Evolutionary conservation across 371 early-diverging fungal species (phyloP).

Genomic region (Sporodiniella umbellata): DNA sequence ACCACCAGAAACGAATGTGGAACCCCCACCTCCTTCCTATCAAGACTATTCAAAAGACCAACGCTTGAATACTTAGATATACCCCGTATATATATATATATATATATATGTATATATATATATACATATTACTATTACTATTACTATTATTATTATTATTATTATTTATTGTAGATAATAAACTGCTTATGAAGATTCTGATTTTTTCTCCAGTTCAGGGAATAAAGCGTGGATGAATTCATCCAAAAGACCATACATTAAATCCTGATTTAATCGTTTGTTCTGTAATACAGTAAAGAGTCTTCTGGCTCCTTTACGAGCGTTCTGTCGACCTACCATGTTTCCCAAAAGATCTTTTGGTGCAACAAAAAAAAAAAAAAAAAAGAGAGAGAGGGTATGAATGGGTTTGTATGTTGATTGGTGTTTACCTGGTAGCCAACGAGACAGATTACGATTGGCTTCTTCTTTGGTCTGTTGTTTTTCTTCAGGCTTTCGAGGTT

Average conservation of each 20-base stretch:
- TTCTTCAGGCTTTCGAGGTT: slow-evolving; percentile 50
- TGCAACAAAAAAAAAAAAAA: no score
- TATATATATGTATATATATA: slow-evolving; percentile 1
- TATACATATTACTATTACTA: no score
- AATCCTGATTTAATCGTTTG: slow-evolving; percentile 71
- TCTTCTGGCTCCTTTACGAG: slow-evolving; percentile 71
- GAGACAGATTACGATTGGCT: slow-evolving; percentile 63
- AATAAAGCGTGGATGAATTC: slow-evolving; percentile 68
- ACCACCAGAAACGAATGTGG: slow-evolving; percentile 8
- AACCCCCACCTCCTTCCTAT: slow-evolving; percentile 29
- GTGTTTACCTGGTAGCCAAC: slow-evolving; percentile 66
- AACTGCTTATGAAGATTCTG: no score
- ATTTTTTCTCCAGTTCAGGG: slow-evolving; percentile 53
- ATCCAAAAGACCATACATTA: slow-evolving; percentile 73
- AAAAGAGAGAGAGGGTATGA: no score
- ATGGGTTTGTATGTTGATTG: no score
- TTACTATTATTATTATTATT: no score
- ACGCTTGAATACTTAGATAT: background rate
- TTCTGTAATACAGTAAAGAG: slow-evolving; percentile 76
- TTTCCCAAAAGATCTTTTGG: slow-evolving; percentile 70
- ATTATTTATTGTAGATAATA: no score
- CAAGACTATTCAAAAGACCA: slow-evolving; percentile 25
- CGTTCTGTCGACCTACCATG: slow-evolving; percentile 85
- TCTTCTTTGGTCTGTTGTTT: slow-evolving; percentile 55
- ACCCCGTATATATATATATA: background rate